phyloP scores from a whole-genome alignment of 495 filamentous ascomycete genomes.

The Thermothielavioides terrestris region DNA sequence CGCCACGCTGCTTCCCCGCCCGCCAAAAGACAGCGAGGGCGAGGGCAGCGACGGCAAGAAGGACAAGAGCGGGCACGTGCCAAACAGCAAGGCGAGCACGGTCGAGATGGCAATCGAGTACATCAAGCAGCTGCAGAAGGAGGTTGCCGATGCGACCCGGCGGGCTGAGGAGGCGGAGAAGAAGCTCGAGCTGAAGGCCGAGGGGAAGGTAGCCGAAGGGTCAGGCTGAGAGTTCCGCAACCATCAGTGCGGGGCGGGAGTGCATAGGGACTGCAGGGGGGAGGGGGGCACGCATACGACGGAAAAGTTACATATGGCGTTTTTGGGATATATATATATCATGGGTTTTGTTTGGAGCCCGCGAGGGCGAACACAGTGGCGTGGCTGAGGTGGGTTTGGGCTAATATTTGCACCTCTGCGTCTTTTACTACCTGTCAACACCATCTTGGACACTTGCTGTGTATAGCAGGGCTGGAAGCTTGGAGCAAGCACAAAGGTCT shows the following conservation, averaged over 20 bases:
- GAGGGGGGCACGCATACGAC: not conserved
- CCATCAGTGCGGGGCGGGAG: not conserved
- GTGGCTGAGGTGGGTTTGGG: not conserved
- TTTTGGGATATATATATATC: not conserved
- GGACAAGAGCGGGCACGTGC: conserved; percentile 35
- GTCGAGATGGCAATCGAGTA: conserved; percentile 95
- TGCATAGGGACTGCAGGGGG: not conserved
- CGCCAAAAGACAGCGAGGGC: conserved; percentile 34
- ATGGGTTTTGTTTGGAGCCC: not conserved
- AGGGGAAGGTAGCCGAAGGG: not conserved
- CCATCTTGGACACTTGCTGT: not conserved
- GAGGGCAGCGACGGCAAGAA: conserved; percentile 22
- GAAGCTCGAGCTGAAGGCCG: conserved; percentile 10
- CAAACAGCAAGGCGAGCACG: conserved; percentile 88
- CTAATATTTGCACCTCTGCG: too few relatives aligned
- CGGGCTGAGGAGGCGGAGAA: conserved; percentile 55
- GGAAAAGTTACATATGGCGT: not conserved
- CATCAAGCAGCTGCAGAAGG: conserved; percentile 73
- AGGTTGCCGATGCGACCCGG: conserved; percentile 57
- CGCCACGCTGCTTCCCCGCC: conserved; percentile 63
- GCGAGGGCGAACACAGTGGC: not conserved
- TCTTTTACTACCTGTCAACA: not conserved
- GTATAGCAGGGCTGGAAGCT: not conserved
- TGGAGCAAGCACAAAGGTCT: too few relatives aligned
- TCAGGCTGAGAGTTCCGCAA: not conserved